A percentile compares a stretch with the other conserved stretches of the same genome.
These are phyloP conservation scores for Xylaria digitata DNA, from an alignment of 2,329 filamentous ascomycete genomes.

Conservation along the genomic window DNA sequence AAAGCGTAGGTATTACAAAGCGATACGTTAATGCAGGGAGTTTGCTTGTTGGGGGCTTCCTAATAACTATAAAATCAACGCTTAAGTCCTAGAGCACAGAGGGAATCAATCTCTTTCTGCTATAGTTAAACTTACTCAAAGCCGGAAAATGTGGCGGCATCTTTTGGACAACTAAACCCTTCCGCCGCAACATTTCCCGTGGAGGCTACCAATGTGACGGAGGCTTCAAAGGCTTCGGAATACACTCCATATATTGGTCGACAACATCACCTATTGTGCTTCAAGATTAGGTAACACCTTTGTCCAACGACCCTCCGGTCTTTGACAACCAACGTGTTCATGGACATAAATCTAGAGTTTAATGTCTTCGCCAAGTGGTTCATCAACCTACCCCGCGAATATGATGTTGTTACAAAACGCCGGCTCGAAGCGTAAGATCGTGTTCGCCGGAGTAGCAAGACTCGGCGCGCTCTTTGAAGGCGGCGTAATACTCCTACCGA, in stretches of 20 bases:
- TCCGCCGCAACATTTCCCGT: too few relatives aligned
- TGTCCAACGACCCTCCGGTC: not conserved
- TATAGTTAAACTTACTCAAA: not conserved
- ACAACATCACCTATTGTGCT: too few relatives aligned
- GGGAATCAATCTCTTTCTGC: too few relatives aligned
- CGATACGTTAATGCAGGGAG: too few relatives aligned
- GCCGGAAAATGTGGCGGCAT: not conserved
- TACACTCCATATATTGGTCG: too few relatives aligned
- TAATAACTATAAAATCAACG: too few relatives aligned
- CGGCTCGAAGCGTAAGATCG: conserved; percentile 30
- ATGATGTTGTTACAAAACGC: conserved; percentile 15
- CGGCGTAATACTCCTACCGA: conserved; percentile 17
- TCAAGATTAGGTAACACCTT: conserved; percentile 5
- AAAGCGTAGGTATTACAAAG: too few relatives aligned
- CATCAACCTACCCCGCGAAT: conserved; percentile 18
- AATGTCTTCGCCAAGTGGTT: conserved; percentile 13
- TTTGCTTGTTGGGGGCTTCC: too few relatives aligned
- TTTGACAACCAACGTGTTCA: conserved; percentile 13
- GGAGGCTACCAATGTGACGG: too few relatives aligned
- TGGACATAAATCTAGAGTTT: conserved; percentile 21
- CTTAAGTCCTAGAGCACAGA: too few relatives aligned
- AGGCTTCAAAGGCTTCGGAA: too few relatives aligned
- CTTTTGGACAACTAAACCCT: too few relatives aligned
- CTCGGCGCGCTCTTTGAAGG: conserved; percentile 32
- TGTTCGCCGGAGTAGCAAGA: conserved; percentile 19